Evolutionary conservation across 2,329 filamentous ascomycete species (phyloP).

Genomic region (Colletotrichum neosansevieriae): DNA sequence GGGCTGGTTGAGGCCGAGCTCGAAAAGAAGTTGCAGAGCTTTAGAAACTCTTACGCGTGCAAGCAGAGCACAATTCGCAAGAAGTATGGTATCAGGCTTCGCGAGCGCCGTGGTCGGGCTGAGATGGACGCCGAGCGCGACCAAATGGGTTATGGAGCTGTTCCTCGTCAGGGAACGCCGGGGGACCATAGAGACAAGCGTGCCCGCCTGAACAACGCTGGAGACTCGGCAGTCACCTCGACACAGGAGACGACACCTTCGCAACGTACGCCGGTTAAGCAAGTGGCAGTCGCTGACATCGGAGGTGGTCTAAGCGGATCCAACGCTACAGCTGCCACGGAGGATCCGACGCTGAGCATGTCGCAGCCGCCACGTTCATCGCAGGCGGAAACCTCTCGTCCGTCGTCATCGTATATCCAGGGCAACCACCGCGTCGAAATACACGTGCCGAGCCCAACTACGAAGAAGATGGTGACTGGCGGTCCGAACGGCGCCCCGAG

Average conservation of each 20-base stretch:
- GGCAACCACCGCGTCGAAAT: conserved; percentile 10
- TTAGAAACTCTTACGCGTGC: conserved; percentile 66
- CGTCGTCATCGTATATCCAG: conserved; percentile 20
- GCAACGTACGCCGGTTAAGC: conserved; percentile 38
- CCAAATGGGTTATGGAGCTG: conserved; percentile 46
- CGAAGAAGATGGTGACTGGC: not conserved
- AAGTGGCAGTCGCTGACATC: conserved; percentile 49
- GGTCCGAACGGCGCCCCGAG: not conserved
- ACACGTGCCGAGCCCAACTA: conserved; percentile 16
- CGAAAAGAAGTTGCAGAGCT: conserved; percentile 50
- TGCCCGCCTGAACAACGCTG: conserved; percentile 15
- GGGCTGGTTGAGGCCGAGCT: not conserved
- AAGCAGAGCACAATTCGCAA: conserved; percentile 69
- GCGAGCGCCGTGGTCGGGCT: conserved; percentile 59
- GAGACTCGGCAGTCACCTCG: conserved; percentile 6
- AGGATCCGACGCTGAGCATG: conserved; percentile 50
- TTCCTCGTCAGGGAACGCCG: not conserved
- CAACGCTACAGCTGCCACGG: conserved; percentile 51
- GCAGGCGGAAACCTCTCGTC: not conserved
- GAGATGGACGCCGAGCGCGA: conserved; percentile 60
- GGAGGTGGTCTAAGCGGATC: conserved; percentile 52
- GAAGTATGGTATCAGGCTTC: conserved; percentile 67
- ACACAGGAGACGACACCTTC: not conserved
- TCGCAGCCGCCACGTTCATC: not conserved
- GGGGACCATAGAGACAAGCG: conserved; percentile 28